Base-by-base conservation (phyloP, 2,329 filamentous ascomycete genomes). In the Diplodia seriata region DNA sequence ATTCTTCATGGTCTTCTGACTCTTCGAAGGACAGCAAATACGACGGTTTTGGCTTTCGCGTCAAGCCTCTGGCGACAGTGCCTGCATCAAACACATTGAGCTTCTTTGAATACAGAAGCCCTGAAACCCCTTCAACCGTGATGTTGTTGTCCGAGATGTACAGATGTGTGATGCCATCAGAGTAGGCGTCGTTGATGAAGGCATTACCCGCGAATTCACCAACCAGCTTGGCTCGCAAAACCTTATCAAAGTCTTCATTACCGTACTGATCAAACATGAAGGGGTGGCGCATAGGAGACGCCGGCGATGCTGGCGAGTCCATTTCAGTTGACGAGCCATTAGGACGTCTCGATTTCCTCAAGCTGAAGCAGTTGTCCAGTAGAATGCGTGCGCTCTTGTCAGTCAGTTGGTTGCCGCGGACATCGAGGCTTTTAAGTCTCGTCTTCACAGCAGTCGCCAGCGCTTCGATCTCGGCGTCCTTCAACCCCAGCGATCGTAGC, bases 121-220 rank as follows among this genome's bases (percentile, higher is more conserved):
- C 83, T 3, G 83, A 84, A 6, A 86, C 76, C 0, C 85, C 86
- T 73, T 87, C 85, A 0, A 86, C 81, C 1, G 85, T 87, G 5
- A 89, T 74, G 3, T 77, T 72, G 68, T 89, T 89, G 8, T 82
- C 81, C 3, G 86, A 81, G 15, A 89, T 81, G 71, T 87, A 87
- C 2, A 89, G 76, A 76, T 89, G 87, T 0, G 87, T 89, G 47
- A 89, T 82, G 2, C 87, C 87, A 11, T 80, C 77, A 71, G 84
- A 80, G 26, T 84, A 81, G 1, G 84, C 78, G 70, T 87, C 82
- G 71, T 89, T 86, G 33, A 88, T 82, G 47, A 84, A 82, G 36
- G 87, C 81, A 61, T 83, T 82, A 11, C 83, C 83, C 18, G 85
- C 81, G 51, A 86, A 83, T 1, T 80, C 80, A 26, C 70, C 69